Evolutionary conservation across 73 alveolate genomes (phyloP).

Genomic region (Stentor roeselii): DNA sequence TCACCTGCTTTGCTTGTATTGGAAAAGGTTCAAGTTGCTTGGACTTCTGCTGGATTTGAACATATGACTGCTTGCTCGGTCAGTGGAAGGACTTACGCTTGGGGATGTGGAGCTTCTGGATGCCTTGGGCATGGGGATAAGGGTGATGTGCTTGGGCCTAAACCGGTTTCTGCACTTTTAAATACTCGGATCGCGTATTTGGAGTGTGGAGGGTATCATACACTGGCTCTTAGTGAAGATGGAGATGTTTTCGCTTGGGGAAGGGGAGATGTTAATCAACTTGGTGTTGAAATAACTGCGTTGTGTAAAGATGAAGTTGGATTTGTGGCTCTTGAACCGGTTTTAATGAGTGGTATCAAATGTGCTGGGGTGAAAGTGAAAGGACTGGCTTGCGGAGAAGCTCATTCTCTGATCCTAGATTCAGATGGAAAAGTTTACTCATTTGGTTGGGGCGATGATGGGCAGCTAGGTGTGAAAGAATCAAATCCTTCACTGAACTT

Average conservation of each 20-base stretch:
- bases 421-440: slow-evolving; percentile 42
- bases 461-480: slow-evolving; percentile 44
- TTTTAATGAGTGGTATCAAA: slow-evolving; percentile 17
- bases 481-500: not conserved
- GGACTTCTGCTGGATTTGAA: slow-evolving; percentile 59
- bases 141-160: slow-evolving; percentile 38
- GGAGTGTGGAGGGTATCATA: slow-evolving; percentile 68
- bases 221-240: slow-evolving; percentile 29
- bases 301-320: slow-evolving; percentile 43
- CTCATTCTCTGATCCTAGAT: slow-evolving; percentile 52
- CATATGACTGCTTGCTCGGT: slow-evolving; percentile 45
- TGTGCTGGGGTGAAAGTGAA: slow-evolving; percentile 7
- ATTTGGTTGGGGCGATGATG: slow-evolving; percentile 65
- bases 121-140: slow-evolving; percentile 62
- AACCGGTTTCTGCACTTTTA: slow-evolving; percentile 9
- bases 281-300: slow-evolving; percentile 37
- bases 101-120: slow-evolving; percentile 79
- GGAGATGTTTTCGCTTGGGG: slow-evolving; percentile 57
- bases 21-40: not conserved
- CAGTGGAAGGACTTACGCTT: slow-evolving; percentile 45
- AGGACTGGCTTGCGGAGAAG: slow-evolving; percentile 60
- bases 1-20: not conserved
- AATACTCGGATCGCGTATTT: slow-evolving; percentile 20
- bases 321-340: slow-evolving; percentile 31
- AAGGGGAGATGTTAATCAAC: slow-evolving; percentile 64